Conservation (phyloP, 169 alveolate genomes). For the Plasmodium gonderi region DNA sequence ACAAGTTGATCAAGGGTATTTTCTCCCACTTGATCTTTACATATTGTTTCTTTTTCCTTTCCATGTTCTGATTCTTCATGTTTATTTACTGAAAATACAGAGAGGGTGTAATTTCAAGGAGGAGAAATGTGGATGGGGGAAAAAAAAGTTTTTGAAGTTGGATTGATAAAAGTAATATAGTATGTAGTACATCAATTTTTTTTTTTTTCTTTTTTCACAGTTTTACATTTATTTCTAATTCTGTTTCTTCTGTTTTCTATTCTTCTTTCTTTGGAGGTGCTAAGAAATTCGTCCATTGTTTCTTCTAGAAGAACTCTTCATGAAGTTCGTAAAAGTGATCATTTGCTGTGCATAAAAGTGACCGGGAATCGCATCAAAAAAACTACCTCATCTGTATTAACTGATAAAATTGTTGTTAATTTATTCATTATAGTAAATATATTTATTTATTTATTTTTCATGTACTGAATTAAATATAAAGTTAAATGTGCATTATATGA, state of each 20-base stretch:
- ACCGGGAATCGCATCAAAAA: too few species aligned
- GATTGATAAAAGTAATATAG: neutral
- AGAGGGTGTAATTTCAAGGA: neutral
- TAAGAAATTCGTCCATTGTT: conserved; percentile 19
- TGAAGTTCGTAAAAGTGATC: neutral
- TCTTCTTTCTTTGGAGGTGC: conserved; percentile 52
- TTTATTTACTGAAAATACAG: neutral
- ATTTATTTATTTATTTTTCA: too few species aligned
- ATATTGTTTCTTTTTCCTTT: neutral
- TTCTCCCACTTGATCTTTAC: neutral
- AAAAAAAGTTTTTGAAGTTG: neutral
- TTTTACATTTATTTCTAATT: conserved; percentile 32
- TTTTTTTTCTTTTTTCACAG: neutral
- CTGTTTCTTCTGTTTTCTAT: conserved; percentile 60
- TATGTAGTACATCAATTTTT: neutral
- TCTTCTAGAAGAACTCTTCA: neutral
- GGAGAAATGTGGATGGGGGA: neutral
- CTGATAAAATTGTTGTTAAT: neutral
- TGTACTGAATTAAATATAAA: too few species aligned
- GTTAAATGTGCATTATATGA: too few species aligned
- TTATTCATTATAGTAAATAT: neutral
- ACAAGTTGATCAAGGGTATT: neutral
- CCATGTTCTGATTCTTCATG: neutral
- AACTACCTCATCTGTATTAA: neutral
- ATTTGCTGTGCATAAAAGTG: neutral